Percentiles rank a stretch among this genome's conserved stretches.
Evolutionary conservation across 106 monocot genomes (phyloP).

Genomic region (Alisma plantagoaquatica): DNA sequence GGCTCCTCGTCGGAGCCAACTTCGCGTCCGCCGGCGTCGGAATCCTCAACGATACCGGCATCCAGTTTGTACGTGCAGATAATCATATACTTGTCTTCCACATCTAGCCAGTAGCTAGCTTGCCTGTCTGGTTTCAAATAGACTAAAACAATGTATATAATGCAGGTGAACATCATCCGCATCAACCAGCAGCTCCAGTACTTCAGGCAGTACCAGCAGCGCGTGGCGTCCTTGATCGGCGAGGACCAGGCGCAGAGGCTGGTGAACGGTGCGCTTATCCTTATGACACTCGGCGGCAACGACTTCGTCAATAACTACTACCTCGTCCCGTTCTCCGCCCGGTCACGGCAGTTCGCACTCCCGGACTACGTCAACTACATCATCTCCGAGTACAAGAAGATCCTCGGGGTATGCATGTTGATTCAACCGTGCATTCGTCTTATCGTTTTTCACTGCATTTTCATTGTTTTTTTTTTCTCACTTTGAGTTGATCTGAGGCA

Average conservation of each 20-base stretch:
- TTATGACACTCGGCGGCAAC: constrained; percentile 87
- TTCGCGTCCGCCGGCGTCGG: constrained; percentile 92
- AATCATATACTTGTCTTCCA: too few relatives aligned
- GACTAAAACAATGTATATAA: too few relatives aligned
- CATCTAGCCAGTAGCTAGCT: too few relatives aligned
- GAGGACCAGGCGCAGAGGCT: constrained; percentile 16
- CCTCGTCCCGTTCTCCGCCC: constrained; percentile 51
- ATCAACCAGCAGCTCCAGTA: constrained; percentile 48
- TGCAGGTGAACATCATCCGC: constrained; percentile 71
- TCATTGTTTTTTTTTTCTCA: too few relatives aligned
- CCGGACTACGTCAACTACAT: constrained; percentile 65
- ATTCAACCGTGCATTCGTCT: too few relatives aligned
- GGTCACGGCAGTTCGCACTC: constrained; percentile 63
- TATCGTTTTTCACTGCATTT: too few relatives aligned
- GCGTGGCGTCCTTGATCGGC: constrained; percentile 51
- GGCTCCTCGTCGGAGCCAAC: constrained; percentile 69
- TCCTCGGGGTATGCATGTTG: constrained; percentile 87
- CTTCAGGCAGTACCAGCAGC: constrained; percentile 72
- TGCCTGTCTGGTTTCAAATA: too few relatives aligned
- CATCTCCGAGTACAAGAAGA: constrained; percentile 70
- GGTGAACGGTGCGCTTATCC: constrained; percentile 41
- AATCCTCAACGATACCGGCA: constrained; percentile 85
- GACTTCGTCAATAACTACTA: constrained; percentile 98
- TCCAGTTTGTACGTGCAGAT: constrained; percentile 70
- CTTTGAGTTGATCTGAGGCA: too few relatives aligned